Conservation (phyloP, 345 rosid species). For the Aquilaria yunnanensis region DNA sequence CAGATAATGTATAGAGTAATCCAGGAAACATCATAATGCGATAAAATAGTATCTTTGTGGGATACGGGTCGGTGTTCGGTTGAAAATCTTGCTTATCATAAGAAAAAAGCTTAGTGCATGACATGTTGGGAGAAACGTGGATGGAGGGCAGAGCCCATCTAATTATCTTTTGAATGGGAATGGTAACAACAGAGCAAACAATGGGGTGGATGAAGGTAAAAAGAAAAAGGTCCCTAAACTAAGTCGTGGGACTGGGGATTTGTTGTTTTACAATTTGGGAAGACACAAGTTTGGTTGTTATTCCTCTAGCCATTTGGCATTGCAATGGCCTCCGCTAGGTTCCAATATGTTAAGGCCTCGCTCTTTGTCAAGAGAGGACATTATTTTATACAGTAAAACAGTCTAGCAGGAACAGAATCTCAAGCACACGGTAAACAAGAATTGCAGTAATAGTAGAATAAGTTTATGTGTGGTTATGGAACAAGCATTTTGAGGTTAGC, state of each 20-base stretch:
- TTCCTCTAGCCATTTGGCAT: constrained; percentile 5
- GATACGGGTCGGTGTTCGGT: constrained; percentile 17
- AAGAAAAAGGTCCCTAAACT: constrained; percentile 2
- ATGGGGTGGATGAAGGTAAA: neutral
- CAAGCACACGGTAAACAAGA: neutral
- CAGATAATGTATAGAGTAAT: constrained; percentile 23
- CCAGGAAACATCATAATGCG: constrained; percentile 5
- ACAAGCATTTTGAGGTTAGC: neutral
- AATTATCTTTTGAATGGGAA: neutral
- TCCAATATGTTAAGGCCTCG: constrained; percentile 1
- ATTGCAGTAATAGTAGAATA: neutral
- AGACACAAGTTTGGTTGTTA: too few species aligned
- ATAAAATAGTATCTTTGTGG: constrained; percentile 13
- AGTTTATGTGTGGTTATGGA: neutral
- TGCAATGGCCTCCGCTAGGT: neutral
- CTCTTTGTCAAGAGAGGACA: neutral
- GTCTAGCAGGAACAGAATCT: neutral
- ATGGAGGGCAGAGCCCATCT: neutral
- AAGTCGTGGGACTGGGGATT: neutral
- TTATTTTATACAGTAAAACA: neutral
- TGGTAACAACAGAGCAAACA: neutral
- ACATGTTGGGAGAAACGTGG: constrained; percentile 14
- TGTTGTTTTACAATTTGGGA: neutral
- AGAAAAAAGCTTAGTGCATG: constrained; percentile 11
- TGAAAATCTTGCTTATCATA: constrained; percentile 11